Conservation (phyloP, 768 basidiomycete species). For the Hypsizygus marmoreus region DNA sequence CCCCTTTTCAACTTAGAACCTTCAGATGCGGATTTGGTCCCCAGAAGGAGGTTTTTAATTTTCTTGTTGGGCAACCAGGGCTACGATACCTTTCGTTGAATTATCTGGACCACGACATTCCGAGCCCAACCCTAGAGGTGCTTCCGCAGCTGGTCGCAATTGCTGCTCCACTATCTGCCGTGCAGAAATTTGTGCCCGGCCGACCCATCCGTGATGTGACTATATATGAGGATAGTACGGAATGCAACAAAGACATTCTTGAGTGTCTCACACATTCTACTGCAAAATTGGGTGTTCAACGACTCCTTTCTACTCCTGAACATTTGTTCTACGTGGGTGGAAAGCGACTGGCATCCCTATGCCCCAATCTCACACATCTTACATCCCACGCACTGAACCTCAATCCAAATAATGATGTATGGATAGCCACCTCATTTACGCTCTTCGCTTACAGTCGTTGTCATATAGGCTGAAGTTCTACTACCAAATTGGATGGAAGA, state of each 20-base stretch:
- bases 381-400: background rate
- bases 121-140: background rate
- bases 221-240: constrained; percentile 7
- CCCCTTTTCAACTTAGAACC: constrained; percentile 22
- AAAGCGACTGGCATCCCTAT: background rate
- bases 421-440: background rate
- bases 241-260: constrained; percentile 10
- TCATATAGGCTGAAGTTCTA: constrained; percentile 1
- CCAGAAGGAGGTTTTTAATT: constrained; percentile 15
- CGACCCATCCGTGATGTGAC: constrained; percentile 21
- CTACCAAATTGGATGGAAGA: constrained; percentile 25
- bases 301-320: constrained; percentile 8
- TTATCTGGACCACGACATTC: background rate
- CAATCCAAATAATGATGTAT: background rate
- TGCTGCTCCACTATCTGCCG: constrained; percentile 20
- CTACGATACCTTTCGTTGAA: constrained; percentile 2
- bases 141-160: constrained; percentile 18
- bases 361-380: background rate
- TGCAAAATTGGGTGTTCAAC: constrained; percentile 18
- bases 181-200: constrained; percentile 20
- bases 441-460: background rate
- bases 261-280: constrained; percentile 19
- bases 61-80: constrained; percentile 18
- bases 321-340: background rate
- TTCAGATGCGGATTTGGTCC: constrained; percentile 20